Percentiles rank a stretch among this genome's conserved stretches.
These are phyloP conservation scores for Massospora cicadina DNA, from an alignment of 371 early-diverging fungal genomes.

Conservation along the genomic window DNA sequence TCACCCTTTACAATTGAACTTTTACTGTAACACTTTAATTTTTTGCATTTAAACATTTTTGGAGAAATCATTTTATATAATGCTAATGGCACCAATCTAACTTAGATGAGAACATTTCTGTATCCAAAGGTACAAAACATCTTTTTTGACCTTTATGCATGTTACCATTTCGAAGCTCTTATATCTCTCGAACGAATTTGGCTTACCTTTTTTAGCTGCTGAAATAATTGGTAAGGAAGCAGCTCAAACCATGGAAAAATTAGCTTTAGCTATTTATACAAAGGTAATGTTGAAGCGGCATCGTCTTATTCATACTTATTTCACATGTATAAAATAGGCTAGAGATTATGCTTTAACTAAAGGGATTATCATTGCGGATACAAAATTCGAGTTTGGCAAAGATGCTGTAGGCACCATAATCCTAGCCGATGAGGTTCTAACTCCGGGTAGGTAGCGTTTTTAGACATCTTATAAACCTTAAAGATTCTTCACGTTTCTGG, in stretches of 20 bases:
- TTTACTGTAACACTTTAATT: conserved; percentile 1
- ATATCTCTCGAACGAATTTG: too few relatives aligned
- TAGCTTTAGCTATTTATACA: conserved; percentile 24
- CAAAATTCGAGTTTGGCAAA: conserved; percentile 96
- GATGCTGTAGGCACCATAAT: conserved; percentile 60
- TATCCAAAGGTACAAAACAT: conserved; percentile 40
- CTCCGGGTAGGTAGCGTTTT: conserved; percentile 46
- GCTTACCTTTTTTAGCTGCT: conserved; percentile 24
- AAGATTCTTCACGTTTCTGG: conserved; percentile 96
- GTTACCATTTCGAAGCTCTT: too few relatives aligned
- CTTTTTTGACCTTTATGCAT: too few relatives aligned
- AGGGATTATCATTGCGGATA: conserved; percentile 96
- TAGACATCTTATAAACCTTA: background rate
- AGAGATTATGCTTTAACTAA: conserved; percentile 59
- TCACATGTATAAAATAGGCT: conserved; percentile 22
- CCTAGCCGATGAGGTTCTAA: conserved; percentile 89
- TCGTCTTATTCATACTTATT: background rate
- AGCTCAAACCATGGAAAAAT: conserved; percentile 12
- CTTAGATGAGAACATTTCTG: conserved; percentile 91
- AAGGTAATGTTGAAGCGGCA: conserved; percentile 13
- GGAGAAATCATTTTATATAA: too few relatives aligned
- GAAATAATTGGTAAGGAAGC: conserved; percentile 59
- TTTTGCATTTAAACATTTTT: too few relatives aligned
- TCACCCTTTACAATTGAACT: conserved; percentile 1
- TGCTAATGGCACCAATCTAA: background rate